Evolutionary conservation across 768 basidiomycete species (phyloP).

Genomic region (Lentinula raphanica): DNA sequence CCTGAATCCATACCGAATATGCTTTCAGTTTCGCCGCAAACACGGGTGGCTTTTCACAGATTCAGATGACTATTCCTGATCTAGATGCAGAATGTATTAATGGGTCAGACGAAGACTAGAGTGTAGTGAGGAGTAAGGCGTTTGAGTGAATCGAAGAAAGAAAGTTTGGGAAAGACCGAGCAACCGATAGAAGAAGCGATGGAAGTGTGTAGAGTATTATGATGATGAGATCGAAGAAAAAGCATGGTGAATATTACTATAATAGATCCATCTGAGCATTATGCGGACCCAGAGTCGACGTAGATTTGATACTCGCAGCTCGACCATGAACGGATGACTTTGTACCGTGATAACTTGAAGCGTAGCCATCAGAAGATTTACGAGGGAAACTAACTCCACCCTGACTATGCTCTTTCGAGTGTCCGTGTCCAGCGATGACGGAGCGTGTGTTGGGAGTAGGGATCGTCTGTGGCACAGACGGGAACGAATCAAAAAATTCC

Average conservation of each 20-base stretch:
- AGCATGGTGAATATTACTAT: background rate
- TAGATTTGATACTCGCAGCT: background rate
- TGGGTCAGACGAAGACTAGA: no score
- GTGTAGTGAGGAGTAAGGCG: no score
- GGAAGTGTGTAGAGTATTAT: background rate
- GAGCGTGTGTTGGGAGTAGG: constrained; percentile 25
- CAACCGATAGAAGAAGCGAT: background rate
- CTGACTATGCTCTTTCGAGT: background rate
- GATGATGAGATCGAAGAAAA: background rate
- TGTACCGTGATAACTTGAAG: background rate
- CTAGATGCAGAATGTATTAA: no score
- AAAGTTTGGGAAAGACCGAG: background rate
- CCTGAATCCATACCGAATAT: no score
- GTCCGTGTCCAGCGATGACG: constrained; percentile 2
- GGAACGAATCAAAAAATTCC: constrained; percentile 67
- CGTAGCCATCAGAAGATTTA: background rate
- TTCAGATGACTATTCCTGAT: background rate
- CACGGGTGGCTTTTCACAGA: no score
- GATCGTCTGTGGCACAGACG: constrained; percentile 54
- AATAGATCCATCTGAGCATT: background rate
- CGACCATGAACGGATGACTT: background rate
- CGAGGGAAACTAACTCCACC: background rate
- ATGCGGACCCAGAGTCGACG: constrained; percentile 4
- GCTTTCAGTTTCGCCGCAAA: no score
- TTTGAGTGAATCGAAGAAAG: no score